phyloP scores from a whole-genome alignment of 129 eudicot genomes.

The sunflower (Helianthus annuus) region DNA sequence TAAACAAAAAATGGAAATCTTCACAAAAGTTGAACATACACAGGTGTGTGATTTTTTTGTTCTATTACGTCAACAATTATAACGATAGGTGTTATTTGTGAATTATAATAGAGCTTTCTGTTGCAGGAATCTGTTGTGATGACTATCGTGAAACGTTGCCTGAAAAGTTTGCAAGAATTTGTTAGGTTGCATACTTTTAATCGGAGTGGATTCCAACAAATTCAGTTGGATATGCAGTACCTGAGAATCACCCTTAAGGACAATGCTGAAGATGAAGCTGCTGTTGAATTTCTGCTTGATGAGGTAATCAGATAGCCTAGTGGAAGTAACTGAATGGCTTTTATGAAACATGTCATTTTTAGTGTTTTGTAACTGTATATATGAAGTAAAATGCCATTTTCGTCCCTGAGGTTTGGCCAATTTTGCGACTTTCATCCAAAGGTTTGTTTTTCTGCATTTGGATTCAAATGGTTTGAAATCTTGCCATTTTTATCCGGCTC shows the following conservation, averaged over 20 bases:
- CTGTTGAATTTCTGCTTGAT: slow-evolving; percentile 88
- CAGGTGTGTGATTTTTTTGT: slow-evolving; percentile 48
- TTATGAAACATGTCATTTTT: neutral
- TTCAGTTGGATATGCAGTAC: slow-evolving; percentile 92
- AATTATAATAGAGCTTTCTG: neutral
- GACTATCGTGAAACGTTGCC: slow-evolving; percentile 71
- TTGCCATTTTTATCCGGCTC: too few species aligned
- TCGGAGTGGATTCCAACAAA: slow-evolving; percentile 96
- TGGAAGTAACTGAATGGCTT: neutral
- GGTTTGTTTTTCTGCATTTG: too few species aligned
- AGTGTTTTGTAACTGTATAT: neutral
- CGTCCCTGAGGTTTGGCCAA: too few species aligned
- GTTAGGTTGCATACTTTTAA: slow-evolving; percentile 87
- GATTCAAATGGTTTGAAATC: too few species aligned
- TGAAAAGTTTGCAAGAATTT: slow-evolving; percentile 89
- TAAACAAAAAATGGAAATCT: slow-evolving; percentile 93
- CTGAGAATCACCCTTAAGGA: slow-evolving; percentile 72
- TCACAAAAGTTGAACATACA: slow-evolving; percentile 86
- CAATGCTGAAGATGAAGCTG: slow-evolving; percentile 86
- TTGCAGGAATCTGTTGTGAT: slow-evolving; percentile 88
- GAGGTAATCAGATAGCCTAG: slow-evolving; percentile 53
- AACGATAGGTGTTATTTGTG: neutral
- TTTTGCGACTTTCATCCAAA: too few species aligned
- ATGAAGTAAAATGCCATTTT: too few species aligned
- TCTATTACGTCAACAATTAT: neutral